Conservation (phyloP, 148 eudicot species). For the Silene conica region DNA sequence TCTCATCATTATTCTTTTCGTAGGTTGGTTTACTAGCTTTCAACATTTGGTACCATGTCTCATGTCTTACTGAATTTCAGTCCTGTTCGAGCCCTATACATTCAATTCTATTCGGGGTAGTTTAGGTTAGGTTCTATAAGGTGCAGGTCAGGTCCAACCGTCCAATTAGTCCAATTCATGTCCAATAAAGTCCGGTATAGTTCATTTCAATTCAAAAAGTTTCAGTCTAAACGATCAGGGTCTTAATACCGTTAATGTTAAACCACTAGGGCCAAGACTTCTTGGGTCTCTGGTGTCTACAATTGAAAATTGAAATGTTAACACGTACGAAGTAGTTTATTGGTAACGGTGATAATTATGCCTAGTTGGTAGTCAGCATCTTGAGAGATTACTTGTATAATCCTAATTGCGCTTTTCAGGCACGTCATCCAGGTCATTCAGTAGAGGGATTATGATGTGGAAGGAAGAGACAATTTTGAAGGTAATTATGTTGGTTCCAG, state of each 20-base stretch:
- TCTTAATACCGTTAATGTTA: not conserved
- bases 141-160: too few relatives aligned
- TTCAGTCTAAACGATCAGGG: too few relatives aligned
- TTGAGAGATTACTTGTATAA: conserved; percentile 10
- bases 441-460: conserved; percentile 88
- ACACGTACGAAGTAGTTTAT: not conserved
- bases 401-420: conserved; percentile 39
- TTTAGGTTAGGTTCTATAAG: too few relatives aligned
- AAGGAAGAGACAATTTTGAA: conserved; percentile 80
- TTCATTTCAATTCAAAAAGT: too few relatives aligned
- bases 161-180: too few relatives aligned
- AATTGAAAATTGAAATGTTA: not conserved
- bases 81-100: too few relatives aligned
- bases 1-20: conserved; percentile 84
- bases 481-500: conserved; percentile 62
- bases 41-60: not conserved
- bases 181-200: too few relatives aligned
- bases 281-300: not conserved
- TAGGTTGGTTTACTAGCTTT: conserved; percentile 42
- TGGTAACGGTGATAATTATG: not conserved
- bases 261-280: not conserved
- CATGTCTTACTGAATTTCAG: too few relatives aligned
- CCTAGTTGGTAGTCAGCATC: not conserved
- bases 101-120: too few relatives aligned
- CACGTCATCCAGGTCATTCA: conserved; percentile 89